Conservation (phyloP, 208 protist genomes). For the Wallacemonas collosoma region DNA sequence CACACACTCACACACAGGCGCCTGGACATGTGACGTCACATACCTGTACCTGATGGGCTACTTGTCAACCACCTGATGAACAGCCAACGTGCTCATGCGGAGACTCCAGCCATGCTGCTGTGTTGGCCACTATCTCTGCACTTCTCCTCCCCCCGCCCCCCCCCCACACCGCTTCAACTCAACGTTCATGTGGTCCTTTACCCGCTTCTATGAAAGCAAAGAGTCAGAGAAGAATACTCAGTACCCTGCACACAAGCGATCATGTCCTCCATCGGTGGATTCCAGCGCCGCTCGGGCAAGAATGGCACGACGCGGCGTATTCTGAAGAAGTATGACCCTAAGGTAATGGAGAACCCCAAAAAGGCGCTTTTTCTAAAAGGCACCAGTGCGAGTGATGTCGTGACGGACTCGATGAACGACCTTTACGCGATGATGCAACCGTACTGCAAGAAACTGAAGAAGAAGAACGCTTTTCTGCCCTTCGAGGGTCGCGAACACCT, state of each 20-base stretch:
- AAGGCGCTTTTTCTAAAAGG: constrained; percentile 77
- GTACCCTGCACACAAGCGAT: neutral
- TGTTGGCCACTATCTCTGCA: no score
- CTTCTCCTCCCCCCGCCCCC: no score
- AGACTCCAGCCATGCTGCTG: no score
- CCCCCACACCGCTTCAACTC: no score
- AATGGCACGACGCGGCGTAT: constrained; percentile 63
- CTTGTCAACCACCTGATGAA: no score
- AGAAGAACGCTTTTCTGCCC: constrained; percentile 85
- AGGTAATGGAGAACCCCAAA: constrained; percentile 89
- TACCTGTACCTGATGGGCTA: no score
- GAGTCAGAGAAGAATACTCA: neutral
- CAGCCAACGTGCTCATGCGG: no score
- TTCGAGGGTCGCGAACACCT: constrained; percentile 87
- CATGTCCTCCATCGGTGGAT: constrained; percentile 61
- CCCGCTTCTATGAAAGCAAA: neutral
- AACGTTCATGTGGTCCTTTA: no score
- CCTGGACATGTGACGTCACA: no score
- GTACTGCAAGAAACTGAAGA: constrained; percentile 76
- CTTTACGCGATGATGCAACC: constrained; percentile 80
- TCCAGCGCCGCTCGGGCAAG: constrained; percentile 75
- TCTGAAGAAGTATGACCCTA: constrained; percentile 84
- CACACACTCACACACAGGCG: no score
- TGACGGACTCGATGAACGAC: constrained; percentile 73
- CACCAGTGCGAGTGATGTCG: constrained; percentile 58